phyloP scores from a whole-genome alignment of 169 alveolate genomes.

The Babesia caballi region DNA sequence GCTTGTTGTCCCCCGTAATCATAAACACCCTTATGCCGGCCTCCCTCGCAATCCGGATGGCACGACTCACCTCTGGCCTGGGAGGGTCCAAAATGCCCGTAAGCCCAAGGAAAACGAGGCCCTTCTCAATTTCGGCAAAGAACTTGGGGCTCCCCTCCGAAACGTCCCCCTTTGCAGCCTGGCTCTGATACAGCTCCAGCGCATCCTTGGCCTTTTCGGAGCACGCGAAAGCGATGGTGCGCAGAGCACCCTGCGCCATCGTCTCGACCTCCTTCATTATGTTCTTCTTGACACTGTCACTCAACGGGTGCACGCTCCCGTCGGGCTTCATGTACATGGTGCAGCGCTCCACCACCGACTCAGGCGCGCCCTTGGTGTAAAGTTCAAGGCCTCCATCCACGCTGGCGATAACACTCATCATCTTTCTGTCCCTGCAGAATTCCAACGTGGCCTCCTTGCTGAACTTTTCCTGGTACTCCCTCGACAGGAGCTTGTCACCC shows the following conservation, averaged over 20 bases:
- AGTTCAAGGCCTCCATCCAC: constrained; percentile 42
- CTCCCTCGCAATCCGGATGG: constrained; percentile 89
- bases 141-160: constrained; percentile 39
- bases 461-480: constrained; percentile 38
- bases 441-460: constrained; percentile 89
- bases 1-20: constrained; percentile 98
- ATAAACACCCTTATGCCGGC: constrained; percentile 99
- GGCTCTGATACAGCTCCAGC: constrained; percentile 61
- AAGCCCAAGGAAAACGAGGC: constrained; percentile 90
- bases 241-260: constrained; percentile 87
- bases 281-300: constrained; percentile 72
- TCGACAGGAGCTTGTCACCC: neutral
- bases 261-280: constrained; percentile 78
- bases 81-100: constrained; percentile 98
- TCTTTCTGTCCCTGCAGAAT: constrained; percentile 94
- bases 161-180: constrained; percentile 1
- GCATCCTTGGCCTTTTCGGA: constrained; percentile 57
- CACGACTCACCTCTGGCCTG: constrained; percentile 91
- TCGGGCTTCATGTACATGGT: constrained; percentile 80
- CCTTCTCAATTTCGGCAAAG: constrained; percentile 84
- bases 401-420: constrained; percentile 89
- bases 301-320: constrained; percentile 76
- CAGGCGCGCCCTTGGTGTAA: constrained; percentile 99
- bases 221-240: constrained; percentile 84
- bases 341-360: constrained; percentile 88